These are phyloP conservation scores for Diplodia mutila DNA, from an alignment of 2,329 filamentous ascomycete genomes.

Conservation along the genomic window DNA sequence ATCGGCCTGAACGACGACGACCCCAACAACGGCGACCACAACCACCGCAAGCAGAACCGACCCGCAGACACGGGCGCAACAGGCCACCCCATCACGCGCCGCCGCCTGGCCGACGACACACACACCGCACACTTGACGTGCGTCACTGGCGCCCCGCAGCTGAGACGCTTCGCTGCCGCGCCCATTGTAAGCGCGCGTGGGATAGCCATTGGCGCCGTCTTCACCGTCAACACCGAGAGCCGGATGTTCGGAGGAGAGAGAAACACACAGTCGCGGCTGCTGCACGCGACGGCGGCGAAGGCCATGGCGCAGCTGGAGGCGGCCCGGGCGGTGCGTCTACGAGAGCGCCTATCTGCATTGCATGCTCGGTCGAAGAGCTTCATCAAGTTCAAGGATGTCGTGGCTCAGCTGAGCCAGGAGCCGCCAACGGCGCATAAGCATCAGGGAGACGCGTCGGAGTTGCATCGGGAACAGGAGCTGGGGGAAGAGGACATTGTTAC, in stretches of 20 bases:
- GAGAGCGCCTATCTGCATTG: not conserved
- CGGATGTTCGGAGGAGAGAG: not conserved
- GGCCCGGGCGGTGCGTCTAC: not conserved
- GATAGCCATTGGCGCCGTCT: slow-evolving; percentile 28
- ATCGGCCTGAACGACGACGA: not conserved
- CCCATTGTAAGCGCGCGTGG: slow-evolving; percentile 25
- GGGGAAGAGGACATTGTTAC: too few species aligned
- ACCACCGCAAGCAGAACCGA: too few species aligned
- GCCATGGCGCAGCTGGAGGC: slow-evolving; percentile 28
- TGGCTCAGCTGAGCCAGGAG: not conserved
- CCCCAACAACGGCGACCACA: too few species aligned
- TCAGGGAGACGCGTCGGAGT: too few species aligned
- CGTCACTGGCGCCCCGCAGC: not conserved
- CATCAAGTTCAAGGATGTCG: not conserved
- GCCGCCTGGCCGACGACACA: not conserved
- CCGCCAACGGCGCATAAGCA: too few species aligned
- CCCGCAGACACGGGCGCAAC: too few species aligned
- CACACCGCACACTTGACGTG: not conserved
- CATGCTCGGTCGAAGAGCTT: not conserved
- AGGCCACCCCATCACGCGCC: not conserved
- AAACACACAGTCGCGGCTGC: slow-evolving; percentile 7
- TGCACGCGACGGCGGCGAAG: slow-evolving; percentile 21
- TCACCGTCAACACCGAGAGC: slow-evolving; percentile 17
- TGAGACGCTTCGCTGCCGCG: slow-evolving; percentile 25
- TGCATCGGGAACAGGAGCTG: too few species aligned